phyloP scores from a whole-genome alignment of 768 basidiomycete species.

The Punctularia strigosozonata region DNA sequence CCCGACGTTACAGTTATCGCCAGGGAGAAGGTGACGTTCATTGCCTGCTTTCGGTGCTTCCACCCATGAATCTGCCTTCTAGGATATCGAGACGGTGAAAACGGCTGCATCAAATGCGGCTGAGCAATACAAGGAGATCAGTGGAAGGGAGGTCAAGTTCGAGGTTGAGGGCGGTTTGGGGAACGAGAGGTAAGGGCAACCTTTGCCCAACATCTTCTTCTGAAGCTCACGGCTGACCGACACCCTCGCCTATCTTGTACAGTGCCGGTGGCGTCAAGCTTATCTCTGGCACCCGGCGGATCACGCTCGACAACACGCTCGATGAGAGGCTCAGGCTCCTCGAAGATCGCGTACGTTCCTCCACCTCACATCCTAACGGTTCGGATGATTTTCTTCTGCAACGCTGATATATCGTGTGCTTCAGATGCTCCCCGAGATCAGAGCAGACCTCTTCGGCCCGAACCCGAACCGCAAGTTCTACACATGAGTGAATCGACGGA shows the following conservation, averaged over 20 bases:
- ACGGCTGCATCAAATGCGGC: conserved; percentile 57
- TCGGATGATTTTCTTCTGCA: neutral
- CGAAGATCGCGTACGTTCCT: conserved; percentile 66
- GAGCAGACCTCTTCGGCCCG: conserved; percentile 76
- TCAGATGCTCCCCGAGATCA: conserved; percentile 94
- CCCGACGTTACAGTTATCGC: conserved; percentile 51
- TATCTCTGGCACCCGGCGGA: conserved; percentile 57
- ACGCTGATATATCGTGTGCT: neutral
- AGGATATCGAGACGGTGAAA: conserved; percentile 50
- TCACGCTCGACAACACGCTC: conserved; percentile 88
- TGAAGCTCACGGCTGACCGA: neutral
- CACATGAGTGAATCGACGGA: no score
- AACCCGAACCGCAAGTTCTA: conserved; percentile 93
- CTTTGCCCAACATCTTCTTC: neutral
- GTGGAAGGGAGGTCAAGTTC: conserved; percentile 51
- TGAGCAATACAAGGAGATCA: conserved; percentile 61
- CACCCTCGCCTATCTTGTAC: conserved; percentile 2
- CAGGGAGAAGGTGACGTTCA: conserved; percentile 53
- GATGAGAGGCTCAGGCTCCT: conserved; percentile 83
- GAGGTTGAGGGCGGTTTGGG: conserved; percentile 50
- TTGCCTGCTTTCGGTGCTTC: no score
- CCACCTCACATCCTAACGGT: neutral
- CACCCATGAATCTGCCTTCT: no score
- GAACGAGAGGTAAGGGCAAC: conserved; percentile 50
- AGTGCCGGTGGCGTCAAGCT: conserved; percentile 85